Percentiles rank a stretch among this genome's conserved stretches.
Evolutionary conservation across 257 asterid genomes (phyloP).

Genomic region (Catharanthus roseus): DNA sequence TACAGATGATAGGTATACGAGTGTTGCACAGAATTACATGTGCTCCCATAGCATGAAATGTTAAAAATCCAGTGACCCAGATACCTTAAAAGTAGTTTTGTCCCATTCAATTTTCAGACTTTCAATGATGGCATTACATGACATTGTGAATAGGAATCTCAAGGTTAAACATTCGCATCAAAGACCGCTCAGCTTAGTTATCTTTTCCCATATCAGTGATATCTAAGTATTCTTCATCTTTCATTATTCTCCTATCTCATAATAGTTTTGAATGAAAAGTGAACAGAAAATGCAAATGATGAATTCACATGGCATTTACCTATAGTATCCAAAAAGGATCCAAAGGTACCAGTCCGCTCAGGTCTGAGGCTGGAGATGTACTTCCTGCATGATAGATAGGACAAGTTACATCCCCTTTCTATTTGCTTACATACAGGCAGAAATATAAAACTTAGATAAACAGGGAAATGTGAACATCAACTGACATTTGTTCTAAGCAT

Average conservation of each 20-base stretch:
- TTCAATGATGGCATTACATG: not conserved
- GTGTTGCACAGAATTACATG: not conserved
- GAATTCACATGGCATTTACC: constrained; percentile 43
- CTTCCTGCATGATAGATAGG: constrained; percentile 51
- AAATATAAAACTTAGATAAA: not conserved
- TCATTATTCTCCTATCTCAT: not conserved
- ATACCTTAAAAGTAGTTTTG: not conserved
- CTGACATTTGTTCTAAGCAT: constrained; percentile 11
- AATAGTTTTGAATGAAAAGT: not conserved
- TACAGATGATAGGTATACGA: not conserved
- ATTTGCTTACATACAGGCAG: not conserved
- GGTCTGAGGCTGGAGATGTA: constrained; percentile 81
- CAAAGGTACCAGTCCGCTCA: constrained; percentile 64
- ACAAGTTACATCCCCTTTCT: not conserved
- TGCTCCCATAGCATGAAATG: not conserved
- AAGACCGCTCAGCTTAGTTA: not conserved
- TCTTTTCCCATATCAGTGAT: not conserved
- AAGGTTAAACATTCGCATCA: not conserved
- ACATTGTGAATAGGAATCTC: not conserved
- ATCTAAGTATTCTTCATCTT: not conserved
- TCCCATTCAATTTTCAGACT: not conserved
- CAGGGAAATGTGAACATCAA: not conserved
- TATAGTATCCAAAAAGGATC: constrained; percentile 62
- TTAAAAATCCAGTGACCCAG: not conserved
- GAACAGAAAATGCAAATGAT: not conserved